Conservation (phyloP, 192 early-diverging fungal genomes). For the Coemansia erecta region DNA sequence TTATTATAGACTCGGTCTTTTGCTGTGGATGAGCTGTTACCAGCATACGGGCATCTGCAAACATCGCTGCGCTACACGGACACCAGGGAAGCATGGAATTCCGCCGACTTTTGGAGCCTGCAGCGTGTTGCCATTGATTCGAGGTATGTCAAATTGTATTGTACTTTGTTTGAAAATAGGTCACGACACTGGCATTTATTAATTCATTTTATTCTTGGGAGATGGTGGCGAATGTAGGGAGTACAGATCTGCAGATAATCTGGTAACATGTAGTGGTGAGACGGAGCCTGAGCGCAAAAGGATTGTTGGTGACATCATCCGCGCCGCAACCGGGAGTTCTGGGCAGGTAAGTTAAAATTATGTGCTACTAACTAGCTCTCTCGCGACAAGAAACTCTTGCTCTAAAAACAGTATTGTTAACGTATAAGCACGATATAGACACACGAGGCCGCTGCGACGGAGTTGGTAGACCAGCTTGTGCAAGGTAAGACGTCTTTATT, state of each 20-base stretch:
- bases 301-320: constrained; percentile 16
- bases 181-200: neutral
- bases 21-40: neutral
- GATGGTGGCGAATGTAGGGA: constrained; percentile 12
- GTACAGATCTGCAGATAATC: constrained; percentile 21
- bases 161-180: neutral
- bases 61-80: constrained; percentile 22
- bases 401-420: neutral
- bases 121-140: constrained; percentile 21
- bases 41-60: constrained; percentile 13
- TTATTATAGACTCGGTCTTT: constrained; percentile 8
- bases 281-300: constrained; percentile 19
- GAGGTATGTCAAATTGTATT: constrained; percentile 26
- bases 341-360: constrained; percentile 20
- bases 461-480: constrained; percentile 18
- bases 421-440: constrained; percentile 1
- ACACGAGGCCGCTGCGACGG: constrained; percentile 10
- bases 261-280: constrained; percentile 28
- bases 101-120: constrained; percentile 17
- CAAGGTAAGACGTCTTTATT: constrained; percentile 25
- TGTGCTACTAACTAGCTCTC: neutral
- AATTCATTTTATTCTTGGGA: constrained; percentile 4
- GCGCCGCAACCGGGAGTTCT: constrained; percentile 3
- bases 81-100: constrained; percentile 33
- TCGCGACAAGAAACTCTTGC: too few species aligned